phyloP scores from a whole-genome alignment of 2,329 filamentous ascomycete genomes.

The Chalaropsis ovoidea region DNA sequence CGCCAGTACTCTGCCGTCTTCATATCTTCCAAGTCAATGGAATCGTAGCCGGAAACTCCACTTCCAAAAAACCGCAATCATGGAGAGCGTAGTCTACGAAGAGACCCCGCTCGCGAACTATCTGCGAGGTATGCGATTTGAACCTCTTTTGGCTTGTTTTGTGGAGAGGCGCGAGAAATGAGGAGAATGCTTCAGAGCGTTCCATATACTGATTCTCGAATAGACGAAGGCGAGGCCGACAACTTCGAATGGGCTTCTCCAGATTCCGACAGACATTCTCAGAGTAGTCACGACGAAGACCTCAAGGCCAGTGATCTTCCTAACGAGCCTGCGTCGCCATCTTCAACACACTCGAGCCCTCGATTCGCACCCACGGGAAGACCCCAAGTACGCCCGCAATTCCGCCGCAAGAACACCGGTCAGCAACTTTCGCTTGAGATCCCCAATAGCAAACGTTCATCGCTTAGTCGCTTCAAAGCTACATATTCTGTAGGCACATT shows the following conservation, averaged over 20 bases:
- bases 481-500: slow-evolving; percentile 42
- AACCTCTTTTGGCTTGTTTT: background rate
- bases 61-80: slow-evolving; percentile 32
- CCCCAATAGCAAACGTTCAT: slow-evolving; percentile 30
- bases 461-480: slow-evolving; percentile 39
- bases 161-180: background rate
- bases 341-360: slow-evolving; percentile 41
- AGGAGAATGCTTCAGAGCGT: slow-evolving; percentile 19
- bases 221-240: slow-evolving; percentile 44
- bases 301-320: slow-evolving; percentile 26
- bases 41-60: slow-evolving; percentile 11
- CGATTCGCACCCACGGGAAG: slow-evolving; percentile 49
- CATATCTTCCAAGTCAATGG: slow-evolving; percentile 10
- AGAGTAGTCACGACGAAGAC: slow-evolving; percentile 29
- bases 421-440: slow-evolving; percentile 37
- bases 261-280: slow-evolving; percentile 30
- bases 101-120: slow-evolving; percentile 81
- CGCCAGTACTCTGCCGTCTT: slow-evolving; percentile 6
- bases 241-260: slow-evolving; percentile 40
- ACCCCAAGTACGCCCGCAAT: slow-evolving; percentile 45
- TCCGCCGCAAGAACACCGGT: slow-evolving; percentile 40
- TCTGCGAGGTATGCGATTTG: slow-evolving; percentile 59
- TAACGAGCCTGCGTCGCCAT: slow-evolving; percentile 32
- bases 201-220: slow-evolving; percentile 25
- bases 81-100: slow-evolving; percentile 83